Conservation (phyloP, 2,329 filamentous ascomycete species). For the Trichoderma gracile region DNA sequence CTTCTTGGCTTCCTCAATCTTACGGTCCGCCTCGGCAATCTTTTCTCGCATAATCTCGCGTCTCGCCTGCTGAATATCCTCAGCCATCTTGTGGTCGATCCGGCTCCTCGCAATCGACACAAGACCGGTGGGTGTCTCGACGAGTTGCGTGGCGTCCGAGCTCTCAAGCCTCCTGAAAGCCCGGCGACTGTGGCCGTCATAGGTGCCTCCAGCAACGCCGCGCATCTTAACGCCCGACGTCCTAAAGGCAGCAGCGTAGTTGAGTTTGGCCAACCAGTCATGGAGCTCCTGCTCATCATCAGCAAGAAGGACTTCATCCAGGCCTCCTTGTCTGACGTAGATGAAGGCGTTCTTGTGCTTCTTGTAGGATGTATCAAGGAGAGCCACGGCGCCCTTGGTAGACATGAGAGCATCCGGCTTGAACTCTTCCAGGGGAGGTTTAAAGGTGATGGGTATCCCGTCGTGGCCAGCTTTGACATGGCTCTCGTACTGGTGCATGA, state of each 20-base stretch:
- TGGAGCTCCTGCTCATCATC: slow-evolving; percentile 91
- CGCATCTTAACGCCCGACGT: slow-evolving; percentile 89
- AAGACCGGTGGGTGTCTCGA: slow-evolving; percentile 72
- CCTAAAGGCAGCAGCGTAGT: slow-evolving; percentile 92
- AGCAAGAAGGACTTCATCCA: slow-evolving; percentile 88
- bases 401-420: slow-evolving; percentile 94
- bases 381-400: slow-evolving; percentile 86
- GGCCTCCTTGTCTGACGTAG: slow-evolving; percentile 80
- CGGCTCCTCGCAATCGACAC: slow-evolving; percentile 71
- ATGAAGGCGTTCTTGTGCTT: slow-evolving; percentile 95
- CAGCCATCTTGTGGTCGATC: slow-evolving; percentile 78
- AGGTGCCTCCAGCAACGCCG: slow-evolving; percentile 79
- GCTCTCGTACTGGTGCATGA: slow-evolving; percentile 84
- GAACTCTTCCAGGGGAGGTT: slow-evolving; percentile 85
- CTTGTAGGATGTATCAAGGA: slow-evolving; percentile 83
- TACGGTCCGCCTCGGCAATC: slow-evolving; percentile 80
- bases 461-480: slow-evolving; percentile 77
- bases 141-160: slow-evolving; percentile 58
- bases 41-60: slow-evolving; percentile 80
- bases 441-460: slow-evolving; percentile 80
- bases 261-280: slow-evolving; percentile 94
- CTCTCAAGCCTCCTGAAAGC: slow-evolving; percentile 71
- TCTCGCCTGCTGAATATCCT: slow-evolving; percentile 81
- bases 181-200: slow-evolving; percentile 76
- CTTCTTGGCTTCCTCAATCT: slow-evolving; percentile 69